Conservation (phyloP, 2,329 filamentous ascomycete species). For the Phialophora macrospora region DNA sequence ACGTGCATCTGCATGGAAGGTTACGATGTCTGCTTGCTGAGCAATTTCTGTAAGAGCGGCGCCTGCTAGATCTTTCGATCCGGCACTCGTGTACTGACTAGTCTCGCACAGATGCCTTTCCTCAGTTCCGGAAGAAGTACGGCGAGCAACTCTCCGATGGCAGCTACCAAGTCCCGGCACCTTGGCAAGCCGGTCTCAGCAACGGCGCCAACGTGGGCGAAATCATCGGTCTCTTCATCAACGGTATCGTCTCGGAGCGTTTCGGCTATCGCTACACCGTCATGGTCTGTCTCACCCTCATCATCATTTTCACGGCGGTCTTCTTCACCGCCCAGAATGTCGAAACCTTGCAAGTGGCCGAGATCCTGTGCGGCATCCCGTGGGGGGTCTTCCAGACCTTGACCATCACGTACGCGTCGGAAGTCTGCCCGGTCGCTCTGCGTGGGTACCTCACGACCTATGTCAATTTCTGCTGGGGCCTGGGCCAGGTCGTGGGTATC, state of each 20-base stretch:
- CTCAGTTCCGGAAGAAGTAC: slow-evolving; percentile 43
- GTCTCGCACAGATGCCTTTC: slow-evolving; percentile 41
- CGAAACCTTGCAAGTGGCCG: slow-evolving; percentile 54
- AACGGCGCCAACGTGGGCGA: slow-evolving; percentile 43
- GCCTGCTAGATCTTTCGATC: not conserved
- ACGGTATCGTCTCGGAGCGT: slow-evolving; percentile 57
- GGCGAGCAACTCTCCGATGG: slow-evolving; percentile 41
- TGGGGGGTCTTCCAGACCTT: slow-evolving; percentile 60
- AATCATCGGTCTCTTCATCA: slow-evolving; percentile 57
- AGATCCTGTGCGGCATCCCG: slow-evolving; percentile 57
- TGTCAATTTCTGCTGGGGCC: slow-evolving; percentile 45
- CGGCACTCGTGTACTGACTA: not conserved
- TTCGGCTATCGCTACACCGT: slow-evolving; percentile 60
- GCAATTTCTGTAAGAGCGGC: slow-evolving; percentile 34
- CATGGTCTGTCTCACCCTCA: slow-evolving; percentile 52
- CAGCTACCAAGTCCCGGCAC: slow-evolving; percentile 40
- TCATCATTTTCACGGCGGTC: slow-evolving; percentile 56
- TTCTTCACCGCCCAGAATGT: slow-evolving; percentile 59
- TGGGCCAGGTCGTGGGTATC: slow-evolving; percentile 58
- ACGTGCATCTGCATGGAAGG: slow-evolving; percentile 86
- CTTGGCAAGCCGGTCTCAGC: slow-evolving; percentile 44
- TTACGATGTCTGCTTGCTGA: slow-evolving; percentile 67
- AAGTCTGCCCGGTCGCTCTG: slow-evolving; percentile 54
- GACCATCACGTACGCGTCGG: slow-evolving; percentile 54
- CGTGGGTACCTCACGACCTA: slow-evolving; percentile 54